Conservation (phyloP, 225 moss, liverwort and hornwort genomes). For the Ulota crispa region DNA sequence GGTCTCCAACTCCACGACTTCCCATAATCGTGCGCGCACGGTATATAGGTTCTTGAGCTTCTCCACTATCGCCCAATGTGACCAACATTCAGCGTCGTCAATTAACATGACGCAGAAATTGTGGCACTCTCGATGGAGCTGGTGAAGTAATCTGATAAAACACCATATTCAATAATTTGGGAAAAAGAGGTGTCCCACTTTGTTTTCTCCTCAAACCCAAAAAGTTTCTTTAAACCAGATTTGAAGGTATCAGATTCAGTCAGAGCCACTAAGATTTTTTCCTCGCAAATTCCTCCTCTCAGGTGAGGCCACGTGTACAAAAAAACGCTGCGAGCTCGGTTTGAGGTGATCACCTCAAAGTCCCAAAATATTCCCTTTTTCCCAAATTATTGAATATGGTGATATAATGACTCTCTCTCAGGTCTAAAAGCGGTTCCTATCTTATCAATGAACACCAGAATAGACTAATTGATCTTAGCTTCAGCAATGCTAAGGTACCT, state of each 20-base stretch:
- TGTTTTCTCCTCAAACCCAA: too few species aligned
- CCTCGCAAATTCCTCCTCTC: too few species aligned
- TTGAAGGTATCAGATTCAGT: too few species aligned
- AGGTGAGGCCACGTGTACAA: too few species aligned
- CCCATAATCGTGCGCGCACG: constrained; percentile 38
- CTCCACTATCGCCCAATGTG: constrained; percentile 18
- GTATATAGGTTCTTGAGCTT: constrained; percentile 37
- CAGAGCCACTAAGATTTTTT: too few species aligned
- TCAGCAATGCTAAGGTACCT: constrained; percentile 22
- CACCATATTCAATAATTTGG: too few species aligned
- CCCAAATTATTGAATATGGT: too few species aligned
- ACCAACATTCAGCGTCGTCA: background rate
- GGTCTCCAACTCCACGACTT: constrained; percentile 28
- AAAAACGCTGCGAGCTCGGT: too few species aligned
- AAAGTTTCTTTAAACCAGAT: too few species aligned
- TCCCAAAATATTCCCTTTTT: too few species aligned
- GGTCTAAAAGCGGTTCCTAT: background rate
- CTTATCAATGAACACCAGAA: background rate
- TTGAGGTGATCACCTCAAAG: too few species aligned
- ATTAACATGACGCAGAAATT: background rate
- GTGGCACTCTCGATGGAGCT: background rate
- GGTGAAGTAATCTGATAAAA: background rate
- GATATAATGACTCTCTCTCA: background rate
- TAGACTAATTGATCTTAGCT: background rate
- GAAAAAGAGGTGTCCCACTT: too few species aligned